A percentile compares a stretch with the other conserved stretches of the same genome.
These are phyloP conservation scores for Galerina marginata DNA, from an alignment of 768 basidiomycete species.

Conservation along the genomic window DNA sequence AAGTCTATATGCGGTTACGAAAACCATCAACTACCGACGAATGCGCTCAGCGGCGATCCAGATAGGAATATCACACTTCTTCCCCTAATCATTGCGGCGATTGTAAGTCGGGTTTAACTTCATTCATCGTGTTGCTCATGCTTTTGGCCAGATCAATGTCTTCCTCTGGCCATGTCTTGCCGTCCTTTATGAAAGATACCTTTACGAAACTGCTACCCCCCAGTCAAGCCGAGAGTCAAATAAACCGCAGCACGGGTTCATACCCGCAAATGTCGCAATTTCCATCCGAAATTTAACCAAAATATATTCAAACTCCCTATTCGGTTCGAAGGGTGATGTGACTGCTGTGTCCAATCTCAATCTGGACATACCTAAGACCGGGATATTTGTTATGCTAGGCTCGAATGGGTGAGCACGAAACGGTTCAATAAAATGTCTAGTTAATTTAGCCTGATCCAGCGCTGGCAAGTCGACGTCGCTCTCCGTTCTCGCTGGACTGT, in stretches of 20 bases:
- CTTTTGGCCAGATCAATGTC: slow-evolving; percentile 57
- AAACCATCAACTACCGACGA: slow-evolving; percentile 57
- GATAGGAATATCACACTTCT: slow-evolving; percentile 59
- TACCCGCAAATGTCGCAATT: slow-evolving; percentile 52
- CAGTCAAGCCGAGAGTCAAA: not conserved
- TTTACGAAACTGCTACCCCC: slow-evolving; percentile 59
- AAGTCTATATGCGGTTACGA: slow-evolving; percentile 75
- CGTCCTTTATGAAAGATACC: slow-evolving; percentile 56
- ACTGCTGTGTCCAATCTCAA: slow-evolving; percentile 71
- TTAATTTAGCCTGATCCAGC: slow-evolving; percentile 36
- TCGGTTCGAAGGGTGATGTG: slow-evolving; percentile 53
- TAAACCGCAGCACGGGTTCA: slow-evolving; percentile 3
- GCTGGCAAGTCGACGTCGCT: slow-evolving; percentile 81
- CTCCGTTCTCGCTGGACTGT: slow-evolving; percentile 68
- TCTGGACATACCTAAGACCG: slow-evolving; percentile 69
- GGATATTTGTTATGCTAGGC: slow-evolving; percentile 80
- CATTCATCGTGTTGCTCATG: not conserved
- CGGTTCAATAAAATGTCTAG: not conserved
- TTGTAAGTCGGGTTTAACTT: slow-evolving; percentile 47
- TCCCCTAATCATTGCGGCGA: slow-evolving; percentile 65
- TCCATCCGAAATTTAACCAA: slow-evolving; percentile 67
- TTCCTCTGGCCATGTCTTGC: slow-evolving; percentile 79
- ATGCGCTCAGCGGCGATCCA: slow-evolving; percentile 63
- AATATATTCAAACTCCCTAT: slow-evolving; percentile 55
- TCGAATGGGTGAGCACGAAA: slow-evolving; percentile 60